These are phyloP conservation scores for Russula brevipes DNA, from an alignment of 768 basidiomycete species.

Conservation along the genomic window DNA sequence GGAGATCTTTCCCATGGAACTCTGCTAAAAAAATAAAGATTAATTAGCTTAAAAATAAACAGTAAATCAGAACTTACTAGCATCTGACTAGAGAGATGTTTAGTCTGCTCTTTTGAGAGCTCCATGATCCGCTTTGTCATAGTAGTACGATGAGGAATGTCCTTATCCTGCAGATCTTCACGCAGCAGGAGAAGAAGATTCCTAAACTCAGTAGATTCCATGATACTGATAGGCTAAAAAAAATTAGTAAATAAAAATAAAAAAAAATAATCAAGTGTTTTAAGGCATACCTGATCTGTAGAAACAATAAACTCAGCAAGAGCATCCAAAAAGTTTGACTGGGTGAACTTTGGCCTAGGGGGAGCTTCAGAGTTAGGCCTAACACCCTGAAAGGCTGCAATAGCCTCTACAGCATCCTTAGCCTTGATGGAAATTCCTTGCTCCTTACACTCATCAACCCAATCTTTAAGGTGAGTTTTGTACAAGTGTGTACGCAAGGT, in stretches of 20 bases:
- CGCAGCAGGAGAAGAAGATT: neutral
- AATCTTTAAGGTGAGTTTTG: neutral
- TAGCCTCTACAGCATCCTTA: neutral
- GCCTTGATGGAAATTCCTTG: neutral
- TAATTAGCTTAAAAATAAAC: neutral
- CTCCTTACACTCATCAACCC: neutral
- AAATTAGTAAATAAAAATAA: neutral
- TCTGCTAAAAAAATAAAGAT: neutral
- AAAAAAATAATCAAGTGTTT: neutral
- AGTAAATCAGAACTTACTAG: neutral
- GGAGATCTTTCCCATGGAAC: neutral
- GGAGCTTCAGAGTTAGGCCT: neutral
- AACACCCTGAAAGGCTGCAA: neutral
- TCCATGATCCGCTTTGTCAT: neutral
- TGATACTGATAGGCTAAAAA: neutral
- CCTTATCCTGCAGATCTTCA: neutral
- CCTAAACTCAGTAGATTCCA: neutral
- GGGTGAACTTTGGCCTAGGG: neutral
- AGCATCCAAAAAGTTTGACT: neutral
- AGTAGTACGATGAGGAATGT: neutral
- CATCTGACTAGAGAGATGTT: neutral
- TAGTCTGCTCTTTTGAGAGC: neutral
- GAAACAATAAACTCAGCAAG: constrained; percentile 1
- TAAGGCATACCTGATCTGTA: neutral
- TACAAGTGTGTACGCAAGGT: neutral